phyloP scores from a whole-genome alignment of 305 asterid genomes.

The Fraxinus greggii region DNA sequence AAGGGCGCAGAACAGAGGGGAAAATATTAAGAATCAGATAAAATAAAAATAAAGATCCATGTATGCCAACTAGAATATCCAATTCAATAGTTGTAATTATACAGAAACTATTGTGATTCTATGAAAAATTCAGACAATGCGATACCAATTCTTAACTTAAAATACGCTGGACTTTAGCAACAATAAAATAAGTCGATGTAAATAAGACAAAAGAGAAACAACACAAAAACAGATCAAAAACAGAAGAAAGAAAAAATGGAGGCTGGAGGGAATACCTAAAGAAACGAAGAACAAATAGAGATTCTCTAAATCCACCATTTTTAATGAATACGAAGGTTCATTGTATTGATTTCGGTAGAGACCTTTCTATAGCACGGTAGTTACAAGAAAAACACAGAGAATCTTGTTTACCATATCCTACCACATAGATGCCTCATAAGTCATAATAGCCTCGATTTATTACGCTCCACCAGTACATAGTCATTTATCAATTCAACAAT shows the following conservation, averaged over 20 bases:
- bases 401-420: not conserved
- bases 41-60: not conserved
- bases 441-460: not conserved
- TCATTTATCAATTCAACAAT: constrained; percentile 1
- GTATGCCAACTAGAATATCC: not conserved
- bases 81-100: not conserved
- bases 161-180: constrained; percentile 10
- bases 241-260: not conserved
- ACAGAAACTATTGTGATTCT: not conserved
- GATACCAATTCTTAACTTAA: not conserved
- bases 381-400: not conserved
- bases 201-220: constrained; percentile 1
- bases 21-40: not conserved
- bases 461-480: not conserved
- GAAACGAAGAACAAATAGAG: not conserved
- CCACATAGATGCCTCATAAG: not conserved
- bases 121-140: not conserved
- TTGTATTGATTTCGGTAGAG: not conserved
- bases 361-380: not conserved
- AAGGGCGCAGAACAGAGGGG: not conserved
- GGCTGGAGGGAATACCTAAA: not conserved
- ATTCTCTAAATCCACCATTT: not conserved
- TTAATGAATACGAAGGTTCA: not conserved
- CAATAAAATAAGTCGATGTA: constrained; percentile 14
- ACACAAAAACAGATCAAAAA: constrained; percentile 1